phyloP scores from a whole-genome alignment of 2,329 filamentous ascomycete genomes.

The Tolypocladium tropicale region DNA sequence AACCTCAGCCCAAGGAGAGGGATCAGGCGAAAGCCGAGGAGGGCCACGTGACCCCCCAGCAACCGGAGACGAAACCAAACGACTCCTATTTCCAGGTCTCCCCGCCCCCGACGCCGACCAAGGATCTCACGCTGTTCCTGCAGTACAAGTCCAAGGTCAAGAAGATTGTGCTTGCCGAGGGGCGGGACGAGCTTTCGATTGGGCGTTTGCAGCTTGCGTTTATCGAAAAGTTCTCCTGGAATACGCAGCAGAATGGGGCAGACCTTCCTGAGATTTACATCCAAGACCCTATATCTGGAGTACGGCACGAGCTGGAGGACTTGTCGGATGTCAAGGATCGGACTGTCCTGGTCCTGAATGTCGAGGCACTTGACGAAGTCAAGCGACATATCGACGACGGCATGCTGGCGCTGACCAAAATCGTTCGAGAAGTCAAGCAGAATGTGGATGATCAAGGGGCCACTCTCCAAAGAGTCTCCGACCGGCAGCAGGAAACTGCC shows the following conservation, averaged over 20 bases:
- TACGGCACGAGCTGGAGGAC: slow-evolving; percentile 95
- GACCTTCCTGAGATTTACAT: slow-evolving; percentile 97
- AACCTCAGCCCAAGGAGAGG: slow-evolving; percentile 6
- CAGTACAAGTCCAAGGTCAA: slow-evolving; percentile 97
- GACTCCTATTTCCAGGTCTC: slow-evolving; percentile 47
- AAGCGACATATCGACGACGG: slow-evolving; percentile 95
- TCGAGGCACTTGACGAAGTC: slow-evolving; percentile 89
- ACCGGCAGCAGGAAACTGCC: slow-evolving; percentile 79
- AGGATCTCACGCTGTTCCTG: slow-evolving; percentile 86
- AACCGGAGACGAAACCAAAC: slow-evolving; percentile 31
- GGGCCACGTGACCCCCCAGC: slow-evolving; percentile 8
- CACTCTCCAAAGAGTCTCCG: slow-evolving; percentile 76
- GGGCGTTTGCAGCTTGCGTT: slow-evolving; percentile 88
- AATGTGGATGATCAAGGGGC: slow-evolving; percentile 75
- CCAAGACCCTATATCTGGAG: slow-evolving; percentile 87
- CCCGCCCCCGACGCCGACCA: slow-evolving; percentile 57
- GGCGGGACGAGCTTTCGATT: slow-evolving; percentile 73
- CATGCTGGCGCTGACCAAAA: slow-evolving; percentile 64
- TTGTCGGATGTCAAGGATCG: slow-evolving; percentile 88
- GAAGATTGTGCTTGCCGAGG: slow-evolving; percentile 83
- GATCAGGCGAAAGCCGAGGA: slow-evolving; percentile 13
- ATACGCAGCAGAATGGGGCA: slow-evolving; percentile 84
- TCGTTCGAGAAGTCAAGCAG: slow-evolving; percentile 80
- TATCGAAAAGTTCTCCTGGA: slow-evolving; percentile 99
- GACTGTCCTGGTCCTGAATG: slow-evolving; percentile 87